A percentile compares a stretch with the other conserved stretches of the same genome.
These are phyloP conservation scores for Cucurbitaria berberidis DNA, from an alignment of 2,329 filamentous ascomycete genomes.

Conservation along the genomic window DNA sequence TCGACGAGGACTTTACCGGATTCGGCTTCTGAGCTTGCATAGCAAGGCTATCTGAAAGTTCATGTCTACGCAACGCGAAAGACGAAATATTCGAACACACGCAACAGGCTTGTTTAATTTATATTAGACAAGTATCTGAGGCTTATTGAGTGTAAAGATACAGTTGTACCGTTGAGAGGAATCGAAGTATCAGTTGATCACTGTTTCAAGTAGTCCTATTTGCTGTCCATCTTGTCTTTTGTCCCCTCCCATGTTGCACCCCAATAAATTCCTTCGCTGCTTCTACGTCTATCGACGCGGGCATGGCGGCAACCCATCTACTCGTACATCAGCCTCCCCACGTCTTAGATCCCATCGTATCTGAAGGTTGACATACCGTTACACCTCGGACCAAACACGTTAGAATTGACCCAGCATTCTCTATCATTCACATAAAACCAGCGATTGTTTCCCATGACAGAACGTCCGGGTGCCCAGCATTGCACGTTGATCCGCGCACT, in stretches of 20 bases:
- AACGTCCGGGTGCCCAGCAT: background rate
- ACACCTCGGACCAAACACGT: background rate
- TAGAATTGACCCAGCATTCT: constrained; percentile 3
- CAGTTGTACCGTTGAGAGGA: too few species aligned
- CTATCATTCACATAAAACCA: constrained; percentile 1
- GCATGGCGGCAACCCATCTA: background rate
- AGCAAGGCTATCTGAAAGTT: background rate
- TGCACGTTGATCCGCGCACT: background rate
- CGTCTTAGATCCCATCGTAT: too few species aligned
- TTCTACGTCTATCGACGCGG: background rate
- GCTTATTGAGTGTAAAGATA: too few species aligned
- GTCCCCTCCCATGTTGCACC: background rate
- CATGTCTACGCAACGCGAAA: too few species aligned
- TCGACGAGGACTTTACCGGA: constrained; percentile 31
- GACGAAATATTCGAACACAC: too few species aligned
- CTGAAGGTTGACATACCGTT: background rate
- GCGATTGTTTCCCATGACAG: background rate
- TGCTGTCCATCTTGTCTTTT: background rate
- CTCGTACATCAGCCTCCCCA: background rate
- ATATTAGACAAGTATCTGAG: too few species aligned
- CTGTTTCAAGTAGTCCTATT: too few species aligned
- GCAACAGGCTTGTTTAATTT: too few species aligned
- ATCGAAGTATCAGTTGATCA: too few species aligned
- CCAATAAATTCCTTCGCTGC: background rate
- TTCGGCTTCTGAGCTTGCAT: constrained; percentile 21